Evolutionary conservation across 768 basidiomycete genomes (phyloP).

Genomic region (Omphalotus guepiniiformis): DNA sequence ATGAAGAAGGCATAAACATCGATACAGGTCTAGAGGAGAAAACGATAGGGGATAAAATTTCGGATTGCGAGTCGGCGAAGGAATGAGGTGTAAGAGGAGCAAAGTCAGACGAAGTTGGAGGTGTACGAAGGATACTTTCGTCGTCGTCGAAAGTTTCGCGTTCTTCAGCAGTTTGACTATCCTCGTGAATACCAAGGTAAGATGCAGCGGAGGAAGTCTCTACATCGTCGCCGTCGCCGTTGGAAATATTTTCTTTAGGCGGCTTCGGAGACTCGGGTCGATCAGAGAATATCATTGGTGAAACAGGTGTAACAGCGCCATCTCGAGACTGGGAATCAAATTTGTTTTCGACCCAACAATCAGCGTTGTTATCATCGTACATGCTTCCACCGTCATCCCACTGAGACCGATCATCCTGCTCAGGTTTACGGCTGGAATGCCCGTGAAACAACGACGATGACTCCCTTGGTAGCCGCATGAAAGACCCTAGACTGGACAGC

Average conservation of each 20-base stretch:
- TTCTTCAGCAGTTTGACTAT: background rate
- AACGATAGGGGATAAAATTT: background rate
- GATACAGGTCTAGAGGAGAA: background rate
- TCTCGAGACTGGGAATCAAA: background rate
- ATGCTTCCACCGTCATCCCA: background rate
- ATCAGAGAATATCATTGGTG: constrained; percentile 4
- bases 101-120: background rate
- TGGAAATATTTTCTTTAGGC: too few species aligned
- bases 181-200: background rate
- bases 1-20: background rate
- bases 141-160: background rate
- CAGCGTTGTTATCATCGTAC: background rate
- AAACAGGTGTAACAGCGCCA: background rate
- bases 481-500: constrained; percentile 1
- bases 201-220: background rate
- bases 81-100: background rate
- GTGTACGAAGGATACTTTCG: background rate
- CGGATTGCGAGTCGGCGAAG: background rate
- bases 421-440: too few species aligned
- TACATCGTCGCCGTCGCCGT: background rate
- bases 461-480: background rate
- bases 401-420: background rate
- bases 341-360: constrained; percentile 7
- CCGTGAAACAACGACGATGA: background rate
- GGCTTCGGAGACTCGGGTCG: constrained; percentile 4